A percentile compares a stretch with the other conserved stretches of the same genome.
Conservation (phyloP, 768 basidiomycete species). For the Leccinellum rugosiceps region DNA sequence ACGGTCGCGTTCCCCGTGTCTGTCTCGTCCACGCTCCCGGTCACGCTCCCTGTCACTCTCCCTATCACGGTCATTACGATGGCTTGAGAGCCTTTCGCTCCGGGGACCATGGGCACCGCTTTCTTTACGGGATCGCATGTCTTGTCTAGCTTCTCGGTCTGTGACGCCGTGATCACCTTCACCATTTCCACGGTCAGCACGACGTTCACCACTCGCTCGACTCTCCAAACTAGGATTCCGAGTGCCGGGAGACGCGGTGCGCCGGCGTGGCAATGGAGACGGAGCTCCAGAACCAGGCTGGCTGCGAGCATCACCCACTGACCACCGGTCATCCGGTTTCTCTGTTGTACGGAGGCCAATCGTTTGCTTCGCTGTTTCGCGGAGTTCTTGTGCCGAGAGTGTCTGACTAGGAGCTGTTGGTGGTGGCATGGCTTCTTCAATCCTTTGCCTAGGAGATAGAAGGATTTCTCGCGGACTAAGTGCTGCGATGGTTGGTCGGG, state of each 20-base stretch:
- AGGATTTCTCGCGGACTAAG: conserved; percentile 33
- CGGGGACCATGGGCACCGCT: conserved; percentile 52
- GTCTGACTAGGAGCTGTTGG: conserved; percentile 78
- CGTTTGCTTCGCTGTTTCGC: conserved; percentile 75
- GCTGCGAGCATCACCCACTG: conserved; percentile 38
- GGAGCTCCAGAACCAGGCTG: conserved; percentile 51
- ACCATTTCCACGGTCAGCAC: conserved; percentile 47
- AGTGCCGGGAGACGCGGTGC: conserved; percentile 65
- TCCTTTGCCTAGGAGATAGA: conserved; percentile 39
- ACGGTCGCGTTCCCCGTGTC: conserved; percentile 45
- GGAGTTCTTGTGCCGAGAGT: conserved; percentile 70
- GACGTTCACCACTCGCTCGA: conserved; percentile 65
- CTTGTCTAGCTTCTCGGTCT: conserved; percentile 50
- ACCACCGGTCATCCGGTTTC: conserved; percentile 39
- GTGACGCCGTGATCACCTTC: conserved; percentile 43
- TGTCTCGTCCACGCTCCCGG: conserved; percentile 45
- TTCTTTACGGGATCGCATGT: conserved; percentile 41
- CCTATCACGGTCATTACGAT: conserved; percentile 42
- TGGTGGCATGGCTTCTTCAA: conserved; percentile 67
- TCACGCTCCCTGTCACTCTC: conserved; percentile 49
- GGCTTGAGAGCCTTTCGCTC: conserved; percentile 44
- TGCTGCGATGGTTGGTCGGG: conserved; percentile 14
- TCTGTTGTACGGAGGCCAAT: conserved; percentile 40
- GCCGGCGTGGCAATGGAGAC: conserved; percentile 52
- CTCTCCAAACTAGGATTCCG: conserved; percentile 71